A percentile compares a stretch with the other conserved stretches of the same genome.
Evolutionary conservation across 371 early-diverging fungal species (phyloP).

Genomic region (Nosema bombycis): DNA sequence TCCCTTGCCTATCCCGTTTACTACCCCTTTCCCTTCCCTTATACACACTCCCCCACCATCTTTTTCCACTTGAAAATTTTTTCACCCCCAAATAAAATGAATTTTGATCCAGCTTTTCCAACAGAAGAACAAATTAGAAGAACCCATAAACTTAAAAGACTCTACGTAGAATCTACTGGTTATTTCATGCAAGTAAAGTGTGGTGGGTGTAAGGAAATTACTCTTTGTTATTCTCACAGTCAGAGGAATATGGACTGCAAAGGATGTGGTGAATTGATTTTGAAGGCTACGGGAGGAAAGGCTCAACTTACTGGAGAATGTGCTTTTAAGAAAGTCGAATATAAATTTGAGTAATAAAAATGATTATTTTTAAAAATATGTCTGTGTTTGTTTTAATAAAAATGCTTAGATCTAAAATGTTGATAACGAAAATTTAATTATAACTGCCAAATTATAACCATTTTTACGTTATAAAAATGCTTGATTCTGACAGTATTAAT

Average conservation of each 20-base stretch:
- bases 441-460: too few species aligned
- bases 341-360: constrained; percentile 31
- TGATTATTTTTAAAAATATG: neutral
- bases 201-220: constrained; percentile 84
- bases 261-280: constrained; percentile 83
- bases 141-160: constrained; percentile 93
- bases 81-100: constrained; percentile 30
- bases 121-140: constrained; percentile 80
- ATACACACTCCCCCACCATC: too few species aligned
- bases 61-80: too few species aligned
- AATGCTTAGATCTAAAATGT: too few species aligned
- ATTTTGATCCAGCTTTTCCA: constrained; percentile 88
- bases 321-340: constrained; percentile 48
- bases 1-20: too few species aligned
- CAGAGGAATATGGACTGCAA: constrained; percentile 91
- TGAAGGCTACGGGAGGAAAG: constrained; percentile 95
- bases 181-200: constrained; percentile 99
- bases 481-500: too few species aligned
- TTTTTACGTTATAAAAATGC: too few species aligned
- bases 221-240: constrained; percentile 93
- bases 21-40: too few species aligned
- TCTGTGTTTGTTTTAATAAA: neutral
- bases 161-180: constrained; percentile 95
- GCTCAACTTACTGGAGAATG: constrained; percentile 67
- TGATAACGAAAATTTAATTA: too few species aligned